Percentiles rank a stretch among this genome's conserved stretches.
These are phyloP conservation scores for Graphilbum fragrans DNA, from an alignment of 2,329 filamentous ascomycete genomes.

Conservation along the genomic window DNA sequence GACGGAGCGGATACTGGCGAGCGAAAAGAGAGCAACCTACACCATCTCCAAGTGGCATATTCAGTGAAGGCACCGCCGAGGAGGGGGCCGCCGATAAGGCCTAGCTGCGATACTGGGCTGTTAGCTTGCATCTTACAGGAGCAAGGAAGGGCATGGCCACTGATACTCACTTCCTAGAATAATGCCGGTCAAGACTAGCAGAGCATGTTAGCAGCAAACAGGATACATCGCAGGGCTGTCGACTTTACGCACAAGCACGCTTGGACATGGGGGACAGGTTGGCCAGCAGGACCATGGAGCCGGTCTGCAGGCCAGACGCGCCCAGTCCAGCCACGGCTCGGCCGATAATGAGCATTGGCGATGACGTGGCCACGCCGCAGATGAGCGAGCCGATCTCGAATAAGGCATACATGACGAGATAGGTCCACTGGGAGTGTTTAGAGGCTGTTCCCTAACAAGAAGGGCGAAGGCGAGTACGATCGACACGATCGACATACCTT, in stretches of 20 bases:
- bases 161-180: slow-evolving; percentile 12
- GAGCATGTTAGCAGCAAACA: slow-evolving; percentile 8
- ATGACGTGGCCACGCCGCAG: slow-evolving; percentile 36
- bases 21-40: slow-evolving; percentile 11
- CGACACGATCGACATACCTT: no score
- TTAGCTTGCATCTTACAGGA: neutral
- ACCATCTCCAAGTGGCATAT: slow-evolving; percentile 31
- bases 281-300: slow-evolving; percentile 36
- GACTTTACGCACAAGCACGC: no score
- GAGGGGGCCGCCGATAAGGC: slow-evolving; percentile 33
- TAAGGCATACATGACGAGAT: slow-evolving; percentile 28
- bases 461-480: no score
- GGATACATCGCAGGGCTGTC: neutral
- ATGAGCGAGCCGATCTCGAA: slow-evolving; percentile 45
- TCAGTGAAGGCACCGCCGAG: slow-evolving; percentile 29
- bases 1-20: no score
- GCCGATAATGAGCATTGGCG: slow-evolving; percentile 40
- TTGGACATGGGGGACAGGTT: no score
- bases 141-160: neutral
- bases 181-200: slow-evolving; percentile 10
- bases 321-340: slow-evolving; percentile 42
- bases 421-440: slow-evolving; percentile 19
- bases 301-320: slow-evolving; percentile 37
- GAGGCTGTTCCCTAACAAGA: no score
- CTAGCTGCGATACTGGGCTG: slow-evolving; percentile 24